Conservation (phyloP, 306 rosid species). For the Sesbania bispinosa region DNA sequence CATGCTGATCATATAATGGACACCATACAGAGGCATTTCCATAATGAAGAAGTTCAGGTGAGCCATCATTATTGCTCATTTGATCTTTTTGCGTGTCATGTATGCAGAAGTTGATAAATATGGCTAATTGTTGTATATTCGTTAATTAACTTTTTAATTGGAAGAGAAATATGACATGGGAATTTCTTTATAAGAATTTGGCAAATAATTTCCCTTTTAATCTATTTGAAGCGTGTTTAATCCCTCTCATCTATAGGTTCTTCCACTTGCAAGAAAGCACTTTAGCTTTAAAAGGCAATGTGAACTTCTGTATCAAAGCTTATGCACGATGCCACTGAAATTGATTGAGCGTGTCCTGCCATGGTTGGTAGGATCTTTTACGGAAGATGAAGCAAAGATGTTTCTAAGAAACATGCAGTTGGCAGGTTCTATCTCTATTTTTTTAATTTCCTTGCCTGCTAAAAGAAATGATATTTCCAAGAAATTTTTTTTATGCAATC, state of each 20-base stretch:
- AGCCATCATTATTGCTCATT: conserved; percentile 26
- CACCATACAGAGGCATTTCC: conserved; percentile 84
- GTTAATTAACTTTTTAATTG: conserved; percentile 7
- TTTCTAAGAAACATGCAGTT: conserved; percentile 76
- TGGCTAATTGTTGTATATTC: background rate
- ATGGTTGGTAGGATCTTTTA: conserved; percentile 80
- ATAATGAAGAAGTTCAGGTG: conserved; percentile 95
- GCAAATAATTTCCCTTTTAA: background rate
- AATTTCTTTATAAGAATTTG: conserved; percentile 19
- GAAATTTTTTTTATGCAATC: background rate
- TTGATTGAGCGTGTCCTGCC: conserved; percentile 93
- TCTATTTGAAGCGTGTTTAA: conserved; percentile 20
- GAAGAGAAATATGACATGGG: conserved; percentile 3
- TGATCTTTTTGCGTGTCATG: conserved; percentile 11
- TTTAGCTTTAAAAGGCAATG: conserved; percentile 81
- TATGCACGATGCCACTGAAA: conserved; percentile 97
- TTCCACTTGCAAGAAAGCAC: conserved; percentile 90
- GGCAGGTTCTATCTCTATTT: conserved; percentile 66
- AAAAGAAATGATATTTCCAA: conserved; percentile 10
- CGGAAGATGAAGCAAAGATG: conserved; percentile 73
- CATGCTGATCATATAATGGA: conserved; percentile 97
- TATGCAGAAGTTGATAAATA: conserved; percentile 31
- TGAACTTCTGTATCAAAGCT: conserved; percentile 83
- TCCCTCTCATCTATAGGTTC: conserved; percentile 62
- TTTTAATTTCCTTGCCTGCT: conserved; percentile 18